Evolutionary conservation across 2,329 filamentous ascomycete genomes (phyloP).

Genomic region (Bipolaris sorokiniana): DNA sequence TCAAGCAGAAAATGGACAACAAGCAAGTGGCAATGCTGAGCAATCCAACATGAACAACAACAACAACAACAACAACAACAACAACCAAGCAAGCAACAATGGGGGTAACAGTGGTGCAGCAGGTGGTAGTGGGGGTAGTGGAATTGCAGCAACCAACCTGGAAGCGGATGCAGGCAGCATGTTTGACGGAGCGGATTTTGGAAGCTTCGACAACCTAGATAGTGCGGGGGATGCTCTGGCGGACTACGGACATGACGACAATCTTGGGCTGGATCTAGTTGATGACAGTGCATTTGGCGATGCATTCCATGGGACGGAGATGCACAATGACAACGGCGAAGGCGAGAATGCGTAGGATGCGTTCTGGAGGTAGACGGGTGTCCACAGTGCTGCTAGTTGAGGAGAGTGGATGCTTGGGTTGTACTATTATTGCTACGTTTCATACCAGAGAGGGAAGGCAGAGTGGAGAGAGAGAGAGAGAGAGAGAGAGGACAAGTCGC

Average conservation of each 20-base stretch:
- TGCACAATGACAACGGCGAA: conserved; percentile 42
- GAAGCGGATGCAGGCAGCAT: conserved; percentile 44
- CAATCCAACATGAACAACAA: conserved; percentile 27
- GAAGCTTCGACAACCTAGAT: conserved; percentile 47
- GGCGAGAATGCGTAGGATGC: conserved; percentile 33
- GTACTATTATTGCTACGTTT: conserved; percentile 11
- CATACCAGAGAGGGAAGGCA: conserved; percentile 1
- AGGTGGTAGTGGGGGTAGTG: conserved; percentile 15
- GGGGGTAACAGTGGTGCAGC: too few relatives aligned
- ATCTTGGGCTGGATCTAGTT: conserved; percentile 47
- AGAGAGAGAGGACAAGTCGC: not conserved
- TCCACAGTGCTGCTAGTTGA: not conserved
- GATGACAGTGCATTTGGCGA: conserved; percentile 51
- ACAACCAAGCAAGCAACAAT: conserved; percentile 23
- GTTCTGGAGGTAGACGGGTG: conserved; percentile 1
- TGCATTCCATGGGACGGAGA: conserved; percentile 49
- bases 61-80: conserved; percentile 12
- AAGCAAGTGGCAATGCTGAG: conserved; percentile 22
- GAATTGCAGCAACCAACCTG: conserved; percentile 28
- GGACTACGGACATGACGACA: conserved; percentile 48
- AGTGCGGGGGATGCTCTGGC: conserved; percentile 50
- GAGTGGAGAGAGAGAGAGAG: conserved; percentile 1
- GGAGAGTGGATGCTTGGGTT: conserved; percentile 1
- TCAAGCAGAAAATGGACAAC: conserved; percentile 28
- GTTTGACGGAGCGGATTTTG: conserved; percentile 48